Conservation (phyloP, 345 rosid species). For the Linum lewisii region DNA sequence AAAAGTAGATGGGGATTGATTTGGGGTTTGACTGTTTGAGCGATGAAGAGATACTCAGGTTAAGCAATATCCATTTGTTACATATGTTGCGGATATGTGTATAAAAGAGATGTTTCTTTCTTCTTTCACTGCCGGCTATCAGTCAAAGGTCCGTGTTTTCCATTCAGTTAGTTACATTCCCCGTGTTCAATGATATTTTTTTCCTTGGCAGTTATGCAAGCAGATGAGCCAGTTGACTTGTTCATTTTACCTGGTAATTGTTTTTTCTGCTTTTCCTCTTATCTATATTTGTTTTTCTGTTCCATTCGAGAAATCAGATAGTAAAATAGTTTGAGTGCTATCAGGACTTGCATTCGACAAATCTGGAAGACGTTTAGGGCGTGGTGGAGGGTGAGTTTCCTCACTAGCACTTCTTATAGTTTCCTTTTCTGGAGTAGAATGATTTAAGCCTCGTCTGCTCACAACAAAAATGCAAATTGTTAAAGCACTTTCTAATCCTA, state of each 20-base stretch:
- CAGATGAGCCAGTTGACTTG: conserved; percentile 71
- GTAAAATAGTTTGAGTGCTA: conserved; percentile 1
- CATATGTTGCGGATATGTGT: background rate
- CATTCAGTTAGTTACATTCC: background rate
- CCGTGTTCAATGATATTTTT: conserved; percentile 10
- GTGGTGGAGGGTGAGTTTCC: conserved; percentile 78
- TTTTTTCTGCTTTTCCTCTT: background rate
- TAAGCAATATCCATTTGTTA: background rate
- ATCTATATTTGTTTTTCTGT: background rate
- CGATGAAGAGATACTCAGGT: background rate
- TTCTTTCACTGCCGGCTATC: background rate
- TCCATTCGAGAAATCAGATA: background rate
- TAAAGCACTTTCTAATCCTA: no score
- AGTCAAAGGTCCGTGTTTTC: background rate
- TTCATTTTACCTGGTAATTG: conserved; percentile 73
- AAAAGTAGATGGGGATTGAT: background rate
- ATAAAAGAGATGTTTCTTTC: background rate
- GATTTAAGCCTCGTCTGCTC: no score
- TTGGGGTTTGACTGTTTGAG: background rate
- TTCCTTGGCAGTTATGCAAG: conserved; percentile 55
- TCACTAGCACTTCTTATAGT: background rate
- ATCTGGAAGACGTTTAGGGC: conserved; percentile 87
- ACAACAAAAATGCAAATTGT: no score
- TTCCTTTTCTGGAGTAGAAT: no score
- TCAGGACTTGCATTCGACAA: conserved; percentile 93